A percentile compares a stretch with the other conserved stretches of the same genome.
These are phyloP conservation scores for Lasiodiplodia gonubiensis DNA, from an alignment of 2,329 filamentous ascomycete species.

Conservation along the genomic window DNA sequence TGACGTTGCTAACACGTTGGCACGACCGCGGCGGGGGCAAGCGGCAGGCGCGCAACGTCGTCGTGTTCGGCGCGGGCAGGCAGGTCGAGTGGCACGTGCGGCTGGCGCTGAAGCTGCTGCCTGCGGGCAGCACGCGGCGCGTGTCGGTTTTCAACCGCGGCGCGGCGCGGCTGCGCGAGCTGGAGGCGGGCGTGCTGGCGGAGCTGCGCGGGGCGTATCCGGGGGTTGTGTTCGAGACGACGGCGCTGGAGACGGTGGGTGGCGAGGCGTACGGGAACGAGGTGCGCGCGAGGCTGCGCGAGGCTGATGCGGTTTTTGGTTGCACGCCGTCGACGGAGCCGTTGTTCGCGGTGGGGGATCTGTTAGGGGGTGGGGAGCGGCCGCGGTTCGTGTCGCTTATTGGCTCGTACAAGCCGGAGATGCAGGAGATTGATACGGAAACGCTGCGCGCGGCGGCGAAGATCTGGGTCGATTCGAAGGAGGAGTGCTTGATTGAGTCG, in stretches of 20 bases:
- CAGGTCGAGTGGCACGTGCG: conserved; percentile 59
- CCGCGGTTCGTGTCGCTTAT: conserved; percentile 38
- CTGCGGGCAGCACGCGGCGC: conserved; percentile 30
- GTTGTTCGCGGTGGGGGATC: conserved; percentile 49
- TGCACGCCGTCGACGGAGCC: conserved; percentile 55
- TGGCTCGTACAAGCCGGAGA: conserved; percentile 44
- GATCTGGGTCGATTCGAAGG: conserved; percentile 39
- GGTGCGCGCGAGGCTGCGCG: conserved; percentile 39
- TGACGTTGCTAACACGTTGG: conserved; percentile 57
- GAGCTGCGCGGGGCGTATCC: background rate
- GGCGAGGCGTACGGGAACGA: background rate
- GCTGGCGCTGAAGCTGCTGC: conserved; percentile 48
- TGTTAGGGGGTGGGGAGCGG: conserved; percentile 31
- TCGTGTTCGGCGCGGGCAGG: conserved; percentile 57
- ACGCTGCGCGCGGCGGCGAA: conserved; percentile 38
- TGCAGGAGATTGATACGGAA: conserved; percentile 56
- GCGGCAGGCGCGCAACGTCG: conserved; percentile 38
- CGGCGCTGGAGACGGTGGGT: background rate
- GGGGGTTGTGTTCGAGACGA: background rate
- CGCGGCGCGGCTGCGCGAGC: conserved; percentile 6
- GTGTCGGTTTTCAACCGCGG: conserved; percentile 25
- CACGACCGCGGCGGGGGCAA: background rate
- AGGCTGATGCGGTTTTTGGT: conserved; percentile 55
- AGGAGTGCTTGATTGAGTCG: conserved; percentile 53
- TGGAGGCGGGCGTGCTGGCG: conserved; percentile 8